Percentiles rank a stretch among this genome's conserved stretches.
phyloP scores from a whole-genome alignment of 2,329 filamentous ascomycete species.

The Leptographium radiaticola region DNA sequence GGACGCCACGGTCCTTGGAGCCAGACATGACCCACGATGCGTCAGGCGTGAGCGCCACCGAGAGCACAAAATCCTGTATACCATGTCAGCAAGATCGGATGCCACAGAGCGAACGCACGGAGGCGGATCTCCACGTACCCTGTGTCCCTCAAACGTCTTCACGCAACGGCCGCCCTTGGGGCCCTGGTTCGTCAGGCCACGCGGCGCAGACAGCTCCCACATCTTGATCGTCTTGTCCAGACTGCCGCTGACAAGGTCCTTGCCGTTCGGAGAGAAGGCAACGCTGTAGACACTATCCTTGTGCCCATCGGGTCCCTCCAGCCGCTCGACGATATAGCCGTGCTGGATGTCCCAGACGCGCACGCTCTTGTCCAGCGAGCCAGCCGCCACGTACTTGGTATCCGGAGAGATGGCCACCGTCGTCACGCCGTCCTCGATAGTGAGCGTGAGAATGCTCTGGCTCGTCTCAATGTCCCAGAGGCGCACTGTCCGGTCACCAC shows the following conservation, averaged over 20 bases:
- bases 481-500: conserved; percentile 85
- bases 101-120: too few relatives aligned
- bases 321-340: conserved; percentile 76
- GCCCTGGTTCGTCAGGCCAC: conserved; percentile 51
- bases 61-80: conserved; percentile 80
- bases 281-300: conserved; percentile 96
- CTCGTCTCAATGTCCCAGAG: conserved; percentile 91
- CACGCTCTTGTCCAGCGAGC: conserved; percentile 93
- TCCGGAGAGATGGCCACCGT: conserved; percentile 96
- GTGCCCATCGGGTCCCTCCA: conserved; percentile 88
- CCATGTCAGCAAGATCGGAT: conserved; percentile 20
- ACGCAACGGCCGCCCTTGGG: conserved; percentile 85
- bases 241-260: conserved; percentile 86
- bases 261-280: conserved; percentile 86
- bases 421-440: conserved; percentile 93
- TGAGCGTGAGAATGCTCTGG: conserved; percentile 69
- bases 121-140: conserved; percentile 35
- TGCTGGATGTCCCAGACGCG: conserved; percentile 88
- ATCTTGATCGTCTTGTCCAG: conserved; percentile 98
- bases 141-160: conserved; percentile 93
- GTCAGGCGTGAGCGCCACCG: conserved; percentile 88
- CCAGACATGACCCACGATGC: conserved; percentile 93
- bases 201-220: conserved; percentile 78
- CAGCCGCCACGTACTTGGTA: conserved; percentile 85
- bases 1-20: conserved; percentile 92